Conservation (phyloP, 164 flowering plant species). For the Malania oleifera region DNA sequence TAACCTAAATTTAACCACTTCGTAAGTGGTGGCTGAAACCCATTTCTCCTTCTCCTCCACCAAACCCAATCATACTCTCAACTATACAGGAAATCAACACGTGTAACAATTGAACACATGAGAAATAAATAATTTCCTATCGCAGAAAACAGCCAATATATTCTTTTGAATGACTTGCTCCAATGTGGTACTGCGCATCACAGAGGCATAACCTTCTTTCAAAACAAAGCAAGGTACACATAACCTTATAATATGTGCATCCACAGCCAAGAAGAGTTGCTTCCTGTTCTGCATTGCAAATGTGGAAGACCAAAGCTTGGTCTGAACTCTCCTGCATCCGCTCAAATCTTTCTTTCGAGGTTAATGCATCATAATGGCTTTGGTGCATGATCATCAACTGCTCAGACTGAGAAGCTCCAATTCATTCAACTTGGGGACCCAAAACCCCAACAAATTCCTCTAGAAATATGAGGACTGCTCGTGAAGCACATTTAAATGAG, state of each 20-base stretch:
- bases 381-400: not conserved
- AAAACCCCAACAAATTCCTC: not conserved
- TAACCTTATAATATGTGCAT: too few species aligned
- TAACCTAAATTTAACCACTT: too few species aligned
- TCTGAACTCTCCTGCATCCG: too few species aligned
- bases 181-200: too few species aligned
- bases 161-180: too few species aligned
- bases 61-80: too few species aligned
- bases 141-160: too few species aligned
- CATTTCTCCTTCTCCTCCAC: too few species aligned
- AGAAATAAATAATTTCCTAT: not conserved
- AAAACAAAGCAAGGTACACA: too few species aligned
- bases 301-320: not conserved
- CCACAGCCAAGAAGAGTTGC: not conserved
- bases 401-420: not conserved
- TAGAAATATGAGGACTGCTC: not conserved
- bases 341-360: not conserved
- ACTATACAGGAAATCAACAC: conserved; percentile 2
- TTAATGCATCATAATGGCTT: not conserved
- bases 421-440: not conserved
- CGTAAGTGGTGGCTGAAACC: too few species aligned
- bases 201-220: too few species aligned
- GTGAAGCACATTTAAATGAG: conserved; percentile 3
- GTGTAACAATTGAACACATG: conserved; percentile 7
- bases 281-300: not conserved